A percentile compares a stretch with the other conserved stretches of the same genome.
Conservation (phyloP, 805 yeast species). For the Wickerhamiella spandovensis region DNA sequence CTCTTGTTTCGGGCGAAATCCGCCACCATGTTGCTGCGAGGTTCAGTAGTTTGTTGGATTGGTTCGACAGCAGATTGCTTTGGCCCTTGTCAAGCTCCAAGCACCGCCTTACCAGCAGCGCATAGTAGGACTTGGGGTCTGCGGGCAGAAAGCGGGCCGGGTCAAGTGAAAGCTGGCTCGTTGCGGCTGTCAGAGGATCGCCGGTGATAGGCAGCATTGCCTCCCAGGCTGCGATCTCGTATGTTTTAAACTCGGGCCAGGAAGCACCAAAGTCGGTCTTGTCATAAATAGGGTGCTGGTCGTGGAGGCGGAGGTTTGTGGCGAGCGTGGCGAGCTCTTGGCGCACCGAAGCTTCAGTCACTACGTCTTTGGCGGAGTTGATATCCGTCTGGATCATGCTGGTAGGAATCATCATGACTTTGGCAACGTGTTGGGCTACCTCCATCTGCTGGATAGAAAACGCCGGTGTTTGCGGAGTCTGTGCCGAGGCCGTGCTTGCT, state of each 20-base stretch:
- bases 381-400: constrained; percentile 43
- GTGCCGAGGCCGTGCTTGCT: background rate
- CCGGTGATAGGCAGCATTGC: background rate
- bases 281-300: constrained; percentile 22
- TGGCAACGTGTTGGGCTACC: constrained; percentile 33
- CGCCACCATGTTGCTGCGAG: constrained; percentile 47
- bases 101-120: constrained; percentile 31
- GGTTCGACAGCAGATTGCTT: constrained; percentile 29
- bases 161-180: background rate
- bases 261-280: constrained; percentile 28
- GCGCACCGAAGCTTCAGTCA: constrained; percentile 27
- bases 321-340: constrained; percentile 21
- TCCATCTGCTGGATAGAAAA: constrained; percentile 44
- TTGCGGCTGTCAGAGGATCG: background rate
- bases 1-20: constrained; percentile 19
- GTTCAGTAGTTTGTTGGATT: constrained; percentile 31
- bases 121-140: constrained; percentile 30
- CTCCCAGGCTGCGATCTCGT: constrained; percentile 24
- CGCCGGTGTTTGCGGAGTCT: constrained; percentile 29
- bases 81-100: constrained; percentile 22
- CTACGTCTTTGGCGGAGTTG: constrained; percentile 27
- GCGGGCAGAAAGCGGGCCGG: constrained; percentile 29
- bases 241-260: constrained; percentile 32
- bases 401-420: constrained; percentile 37
- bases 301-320: constrained; percentile 19